Conservation (phyloP, 371 early-diverging fungal species). For the Smittium culicis region DNA sequence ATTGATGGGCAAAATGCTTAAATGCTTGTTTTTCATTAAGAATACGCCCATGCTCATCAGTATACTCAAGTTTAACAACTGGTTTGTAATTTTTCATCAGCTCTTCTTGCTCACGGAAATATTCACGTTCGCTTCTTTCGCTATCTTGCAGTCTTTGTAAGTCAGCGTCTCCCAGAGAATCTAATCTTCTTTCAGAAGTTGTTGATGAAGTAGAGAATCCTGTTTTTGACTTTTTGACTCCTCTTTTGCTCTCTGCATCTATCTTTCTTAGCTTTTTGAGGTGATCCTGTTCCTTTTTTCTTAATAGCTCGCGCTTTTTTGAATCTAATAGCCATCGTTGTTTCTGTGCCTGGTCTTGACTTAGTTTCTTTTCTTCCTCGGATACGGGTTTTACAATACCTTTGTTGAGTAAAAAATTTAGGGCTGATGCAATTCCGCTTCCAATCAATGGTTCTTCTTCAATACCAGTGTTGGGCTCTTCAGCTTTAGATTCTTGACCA, state of each 20-base stretch:
- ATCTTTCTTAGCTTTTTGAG: background rate
- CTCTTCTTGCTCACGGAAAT: conserved; percentile 57
- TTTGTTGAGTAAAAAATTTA: conserved; percentile 6
- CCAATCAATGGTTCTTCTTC: conserved; percentile 6
- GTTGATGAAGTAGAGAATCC: background rate
- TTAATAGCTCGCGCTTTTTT: conserved; percentile 2
- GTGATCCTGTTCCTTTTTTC: background rate
- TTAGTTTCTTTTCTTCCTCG: background rate
- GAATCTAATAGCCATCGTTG: conserved; percentile 6
- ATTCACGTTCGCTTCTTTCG: conserved; percentile 45
- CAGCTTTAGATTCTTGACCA: background rate
- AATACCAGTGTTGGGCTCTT: background rate
- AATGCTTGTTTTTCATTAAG: conserved; percentile 84
- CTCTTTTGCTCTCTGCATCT: background rate
- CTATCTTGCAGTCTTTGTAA: conserved; percentile 41
- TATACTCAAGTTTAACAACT: conserved; percentile 74
- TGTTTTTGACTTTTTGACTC: background rate
- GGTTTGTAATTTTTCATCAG: conserved; percentile 84
- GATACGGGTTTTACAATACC: conserved; percentile 1
- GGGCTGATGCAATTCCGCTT: background rate
- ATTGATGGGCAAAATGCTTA: conserved; percentile 78
- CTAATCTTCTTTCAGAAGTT: background rate
- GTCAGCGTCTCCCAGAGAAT: conserved; percentile 19
- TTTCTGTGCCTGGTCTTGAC: conserved; percentile 29
- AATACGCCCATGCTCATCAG: conserved; percentile 68